A percentile compares a stretch with the other conserved stretches of the same genome.
phyloP scores from a whole-genome alignment of 441 rosid species.

The Capsella rubella region DNA sequence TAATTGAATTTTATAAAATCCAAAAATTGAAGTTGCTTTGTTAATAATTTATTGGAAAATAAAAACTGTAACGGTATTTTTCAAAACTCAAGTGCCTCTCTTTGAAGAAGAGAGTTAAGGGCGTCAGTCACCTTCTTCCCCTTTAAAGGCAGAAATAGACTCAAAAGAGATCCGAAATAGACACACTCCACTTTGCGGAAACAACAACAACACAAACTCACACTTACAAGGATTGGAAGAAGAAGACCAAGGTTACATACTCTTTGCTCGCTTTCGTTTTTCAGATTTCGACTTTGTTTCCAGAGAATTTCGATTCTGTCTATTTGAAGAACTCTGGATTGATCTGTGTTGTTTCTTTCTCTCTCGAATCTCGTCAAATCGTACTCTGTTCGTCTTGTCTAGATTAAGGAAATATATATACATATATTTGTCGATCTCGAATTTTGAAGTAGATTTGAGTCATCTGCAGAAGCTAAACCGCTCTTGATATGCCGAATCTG shows the following conservation, averaged over 20 bases:
- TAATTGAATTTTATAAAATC: no score
- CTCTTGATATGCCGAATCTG: constrained; percentile 8
- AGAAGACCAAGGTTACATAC: not conserved
- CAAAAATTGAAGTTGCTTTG: no score
- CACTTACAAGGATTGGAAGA: not conserved
- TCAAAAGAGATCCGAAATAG: not conserved
- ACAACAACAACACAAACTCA: constrained; percentile 6
- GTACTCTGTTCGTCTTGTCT: not conserved
- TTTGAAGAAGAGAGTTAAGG: not conserved
- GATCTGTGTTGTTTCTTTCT: not conserved
- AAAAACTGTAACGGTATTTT: no score
- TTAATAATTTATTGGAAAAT: no score
- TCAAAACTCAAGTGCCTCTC: constrained; percentile 5
- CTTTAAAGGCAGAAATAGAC: not conserved
- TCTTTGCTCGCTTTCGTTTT: not conserved
- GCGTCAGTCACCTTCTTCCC: not conserved
- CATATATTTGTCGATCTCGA: constrained; percentile 20
- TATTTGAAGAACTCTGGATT: not conserved
- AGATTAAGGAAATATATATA: constrained; percentile 13
- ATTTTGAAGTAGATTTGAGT: not conserved
- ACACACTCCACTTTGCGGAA: constrained; percentile 2
- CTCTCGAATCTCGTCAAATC: not conserved
- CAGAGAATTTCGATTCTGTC: not conserved
- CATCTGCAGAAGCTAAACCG: constrained; percentile 12
- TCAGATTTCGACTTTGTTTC: not conserved